Evolutionary conservation across 2,329 filamentous ascomycete species (phyloP).

Genomic region (Venturia nashicola): DNA sequence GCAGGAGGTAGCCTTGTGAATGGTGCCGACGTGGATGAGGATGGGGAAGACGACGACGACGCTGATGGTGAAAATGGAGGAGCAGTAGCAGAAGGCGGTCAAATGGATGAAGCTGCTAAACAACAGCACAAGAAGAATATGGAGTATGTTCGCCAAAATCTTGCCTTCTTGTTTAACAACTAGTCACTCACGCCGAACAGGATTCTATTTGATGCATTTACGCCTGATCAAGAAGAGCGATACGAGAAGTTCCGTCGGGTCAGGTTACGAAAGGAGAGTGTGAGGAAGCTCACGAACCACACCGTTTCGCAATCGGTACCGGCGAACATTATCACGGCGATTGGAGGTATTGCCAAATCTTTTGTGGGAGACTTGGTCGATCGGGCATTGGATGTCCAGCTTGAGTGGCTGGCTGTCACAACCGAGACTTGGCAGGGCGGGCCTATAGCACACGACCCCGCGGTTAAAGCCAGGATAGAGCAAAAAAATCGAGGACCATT

Average conservation of each 20-base stretch:
- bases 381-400: conserved; percentile 55
- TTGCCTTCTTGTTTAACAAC: neutral
- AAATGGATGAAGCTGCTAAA: conserved; percentile 43
- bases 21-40: conserved; percentile 31
- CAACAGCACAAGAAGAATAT: conserved; percentile 56
- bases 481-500: conserved; percentile 43
- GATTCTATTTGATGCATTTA: conserved; percentile 53
- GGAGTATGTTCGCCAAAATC: conserved; percentile 21
- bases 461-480: conserved; percentile 10
- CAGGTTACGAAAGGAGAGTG: conserved; percentile 55
- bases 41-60: conserved; percentile 46
- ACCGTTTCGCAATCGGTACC: conserved; percentile 71
- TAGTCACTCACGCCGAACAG: conserved; percentile 12
- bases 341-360: conserved; percentile 63
- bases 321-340: conserved; percentile 59
- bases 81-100: conserved; percentile 35
- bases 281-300: conserved; percentile 66
- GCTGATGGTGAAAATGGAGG: conserved; percentile 38
- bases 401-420: conserved; percentile 52
- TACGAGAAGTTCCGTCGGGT: conserved; percentile 61
- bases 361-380: conserved; percentile 69
- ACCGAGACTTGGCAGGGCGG: conserved; percentile 27
- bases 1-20: conserved; percentile 14
- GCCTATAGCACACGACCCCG: conserved; percentile 1
- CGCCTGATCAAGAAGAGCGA: conserved; percentile 52